Evolutionary conservation across 2,329 filamentous ascomycete species (phyloP), one percentile per base, ranked within the genome.

Genomic region (Pyrenophora tritici-repentis): DNA sequence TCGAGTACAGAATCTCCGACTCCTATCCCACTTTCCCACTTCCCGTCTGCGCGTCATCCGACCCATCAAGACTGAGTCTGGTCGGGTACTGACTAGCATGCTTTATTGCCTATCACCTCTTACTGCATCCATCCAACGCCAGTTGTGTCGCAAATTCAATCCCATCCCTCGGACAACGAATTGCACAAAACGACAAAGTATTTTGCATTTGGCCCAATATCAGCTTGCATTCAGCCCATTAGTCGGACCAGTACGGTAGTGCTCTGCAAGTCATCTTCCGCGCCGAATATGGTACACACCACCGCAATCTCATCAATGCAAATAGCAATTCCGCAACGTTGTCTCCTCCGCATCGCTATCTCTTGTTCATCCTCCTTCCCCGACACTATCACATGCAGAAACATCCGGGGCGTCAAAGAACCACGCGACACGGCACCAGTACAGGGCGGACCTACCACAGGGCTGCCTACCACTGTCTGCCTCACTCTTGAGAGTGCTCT

Each of bases 371-470:
- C 50, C 37, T 18, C 33, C 43, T n/a, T 47, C 6, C 17, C 36
- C 16, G 39, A 43, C 34, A 32, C 29, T 34, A 36, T 34, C 40
- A 41, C 24, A 32, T 48, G 48, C 46, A 49, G 37, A 56, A 55
- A 55, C 51, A 58, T 34, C 47, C 49, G 51, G 43, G 40, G 29
- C 26, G 38, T 43, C 29, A 29, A 29, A 20, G 39, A 52, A 55
- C 58, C 55, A 66, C 47, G 48, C 53, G 58, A 59, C 56, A 59
- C 55, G 41, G 50, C 47, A 47, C 42, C 40, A 42, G 44, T 24
- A 41, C 42, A 42, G 38, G 14, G 26, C 12, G 17, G 44, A 16
- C 24, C 49, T 45, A 34, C 49, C 47, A 17, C 43, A 44, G 44
- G 37, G 42, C 32, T 46, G 36, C 10, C 38, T 46, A 39, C 47